phyloP scores from a whole-genome alignment of 179 eudicot species.

The Beta macrorhiza region DNA sequence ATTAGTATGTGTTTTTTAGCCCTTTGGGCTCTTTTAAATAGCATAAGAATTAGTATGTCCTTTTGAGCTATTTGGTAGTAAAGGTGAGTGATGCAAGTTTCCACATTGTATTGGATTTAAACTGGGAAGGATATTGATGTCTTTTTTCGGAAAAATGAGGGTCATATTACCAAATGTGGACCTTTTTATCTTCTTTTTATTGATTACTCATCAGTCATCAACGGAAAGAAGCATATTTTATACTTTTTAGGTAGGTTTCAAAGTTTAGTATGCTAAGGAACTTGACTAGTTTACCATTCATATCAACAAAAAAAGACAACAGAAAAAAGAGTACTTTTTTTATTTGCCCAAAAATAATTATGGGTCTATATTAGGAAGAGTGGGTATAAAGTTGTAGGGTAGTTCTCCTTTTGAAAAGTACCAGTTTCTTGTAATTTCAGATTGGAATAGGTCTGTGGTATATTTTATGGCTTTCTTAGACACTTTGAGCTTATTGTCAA shows the following conservation, averaged over 20 bases:
- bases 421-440: too few relatives aligned
- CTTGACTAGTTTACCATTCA: not conserved
- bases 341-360: too few relatives aligned
- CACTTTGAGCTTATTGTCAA: too few relatives aligned
- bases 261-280: constrained; percentile 19
- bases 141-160: not conserved
- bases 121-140: not conserved
- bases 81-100: not conserved
- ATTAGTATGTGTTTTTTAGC: not conserved
- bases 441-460: too few relatives aligned
- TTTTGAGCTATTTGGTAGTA: not conserved
- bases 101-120: not conserved
- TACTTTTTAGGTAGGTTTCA: not conserved
- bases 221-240: not conserved
- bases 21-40: not conserved
- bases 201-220: not conserved
- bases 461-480: too few relatives aligned
- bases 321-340: too few relatives aligned
- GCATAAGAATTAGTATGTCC: not conserved
- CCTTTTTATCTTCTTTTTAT: not conserved
- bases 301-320: not conserved
- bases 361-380: too few relatives aligned
- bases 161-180: not conserved
- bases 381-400: too few relatives aligned
- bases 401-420: too few relatives aligned